Conservation (phyloP, 768 basidiomycete species). For the Russula griseocarnosa region DNA sequence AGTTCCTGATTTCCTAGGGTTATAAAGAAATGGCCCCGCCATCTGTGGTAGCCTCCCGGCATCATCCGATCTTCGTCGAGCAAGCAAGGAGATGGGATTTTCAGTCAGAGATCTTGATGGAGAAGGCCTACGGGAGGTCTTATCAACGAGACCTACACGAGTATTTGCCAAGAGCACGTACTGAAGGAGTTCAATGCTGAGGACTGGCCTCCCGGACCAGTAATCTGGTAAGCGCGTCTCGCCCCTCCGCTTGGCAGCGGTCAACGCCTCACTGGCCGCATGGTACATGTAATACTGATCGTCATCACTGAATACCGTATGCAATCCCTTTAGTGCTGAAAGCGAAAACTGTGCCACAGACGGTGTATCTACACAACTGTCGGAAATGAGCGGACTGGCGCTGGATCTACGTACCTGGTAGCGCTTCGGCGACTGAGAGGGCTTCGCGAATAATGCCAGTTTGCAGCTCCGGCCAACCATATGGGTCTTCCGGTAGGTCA, state of each 20-base stretch:
- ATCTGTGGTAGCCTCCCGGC: constrained; percentile 45
- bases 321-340: constrained; percentile 75
- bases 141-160: constrained; percentile 15
- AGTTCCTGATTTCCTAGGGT: constrained; percentile 64
- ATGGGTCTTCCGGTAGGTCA: constrained; percentile 47
- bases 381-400: neutral
- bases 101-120: constrained; percentile 67
- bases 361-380: constrained; percentile 58
- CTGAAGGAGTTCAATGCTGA: constrained; percentile 76
- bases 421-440: constrained; percentile 82
- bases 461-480: constrained; percentile 95
- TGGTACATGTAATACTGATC: constrained; percentile 81
- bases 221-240: constrained; percentile 68
- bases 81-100: constrained; percentile 58
- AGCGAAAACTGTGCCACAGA: constrained; percentile 85
- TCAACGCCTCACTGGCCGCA: constrained; percentile 67
- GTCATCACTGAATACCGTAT: constrained; percentile 58
- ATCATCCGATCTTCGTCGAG: constrained; percentile 39
- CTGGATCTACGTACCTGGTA: constrained; percentile 64
- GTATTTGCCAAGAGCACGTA: constrained; percentile 39
- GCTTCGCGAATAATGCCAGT: constrained; percentile 92
- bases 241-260: constrained; percentile 73
- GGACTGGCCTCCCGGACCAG: constrained; percentile 79
- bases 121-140: constrained; percentile 50
- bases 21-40: constrained; percentile 86